phyloP scores from a whole-genome alignment of 2,329 filamentous ascomycete species.

The Teratosphaeria zuluensis region DNA sequence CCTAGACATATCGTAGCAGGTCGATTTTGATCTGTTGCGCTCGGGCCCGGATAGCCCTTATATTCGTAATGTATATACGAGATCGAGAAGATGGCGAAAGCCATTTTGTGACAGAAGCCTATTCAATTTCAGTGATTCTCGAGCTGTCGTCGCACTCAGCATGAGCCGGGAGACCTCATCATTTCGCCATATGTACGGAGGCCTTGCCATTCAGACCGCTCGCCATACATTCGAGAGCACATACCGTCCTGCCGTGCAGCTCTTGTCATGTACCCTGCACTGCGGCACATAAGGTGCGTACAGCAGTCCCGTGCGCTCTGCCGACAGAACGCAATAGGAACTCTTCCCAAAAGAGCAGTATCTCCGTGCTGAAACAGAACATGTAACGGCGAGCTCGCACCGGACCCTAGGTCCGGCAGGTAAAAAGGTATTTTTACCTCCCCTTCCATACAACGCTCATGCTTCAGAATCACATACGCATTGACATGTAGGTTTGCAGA shows the following conservation, averaged over 20 bases:
- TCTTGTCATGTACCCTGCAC: neutral
- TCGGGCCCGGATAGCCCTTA: neutral
- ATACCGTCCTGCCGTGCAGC: neutral
- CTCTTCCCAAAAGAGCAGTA: neutral
- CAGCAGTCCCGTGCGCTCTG: neutral
- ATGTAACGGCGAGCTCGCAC: neutral
- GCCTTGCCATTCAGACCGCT: too few relatives aligned
- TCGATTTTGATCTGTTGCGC: neutral
- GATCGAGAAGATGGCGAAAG: neutral
- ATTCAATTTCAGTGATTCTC: too few relatives aligned
- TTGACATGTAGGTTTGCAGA: neutral
- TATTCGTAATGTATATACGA: conserved; percentile 14
- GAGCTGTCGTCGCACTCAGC: too few relatives aligned
- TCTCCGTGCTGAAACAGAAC: neutral
- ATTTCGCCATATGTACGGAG: too few relatives aligned
- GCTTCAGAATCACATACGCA: neutral
- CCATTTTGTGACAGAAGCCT: neutral
- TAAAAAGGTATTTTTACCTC: neutral
- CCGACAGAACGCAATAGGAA: neutral
- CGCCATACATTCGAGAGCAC: too few relatives aligned
- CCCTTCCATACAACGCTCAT: neutral
- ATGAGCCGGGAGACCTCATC: too few relatives aligned
- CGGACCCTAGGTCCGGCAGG: neutral
- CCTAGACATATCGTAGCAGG: neutral
- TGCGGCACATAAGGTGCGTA: neutral